Base-by-base conservation (phyloP, 805 yeast genomes). In the Barnettozyma pratensis region DNA sequence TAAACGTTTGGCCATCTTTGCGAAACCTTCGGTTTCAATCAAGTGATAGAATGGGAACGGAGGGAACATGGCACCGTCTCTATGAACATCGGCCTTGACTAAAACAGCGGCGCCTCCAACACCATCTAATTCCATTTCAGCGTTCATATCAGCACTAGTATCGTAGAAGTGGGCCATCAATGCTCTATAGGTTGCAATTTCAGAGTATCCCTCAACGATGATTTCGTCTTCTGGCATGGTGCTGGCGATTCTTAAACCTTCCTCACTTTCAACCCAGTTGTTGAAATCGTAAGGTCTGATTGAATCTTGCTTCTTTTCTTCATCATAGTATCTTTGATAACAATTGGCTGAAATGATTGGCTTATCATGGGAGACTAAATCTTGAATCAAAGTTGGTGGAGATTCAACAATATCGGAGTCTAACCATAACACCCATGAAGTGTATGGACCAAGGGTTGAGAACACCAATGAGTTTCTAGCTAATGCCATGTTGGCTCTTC, bases 61-160 rank as follows among this genome's bases (percentile, higher is more conserved):
- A 14, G 99, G 99, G 80, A 94, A 94, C 97, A 94, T 92, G 47
- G 98, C 98, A 45, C 99, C 99, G 67, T 94, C 99, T 65, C 99
- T 79, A 69, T 94, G 99, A 46, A 94, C 99, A 57, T 91, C 97
- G 9, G 97, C 96, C 64, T 92, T 89, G 31, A 94, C 99, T 69
- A 94, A 66, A 32, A 96, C 83, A 39, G 97, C 96, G 26, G 97
- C 96, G 54, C 97, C 98, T 46, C 99, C 99, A 49, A 94, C 98
- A 65, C 99, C 99, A 66, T 94, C 98, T 51, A 94, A 75, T 41
- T 79, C 80, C 87, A 94, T 85, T 62, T 84, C 92, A 4, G 82
- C 76, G 55, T 76, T 73, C 10, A 62, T 51, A 49, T 82, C 83
- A 29, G 86, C 94, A 7, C 73, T 70, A 5, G 81, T 69, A 59